Base-by-base conservation (phyloP, 495 filamentous ascomycete species). In the Stereocaulon alpinum region DNA sequence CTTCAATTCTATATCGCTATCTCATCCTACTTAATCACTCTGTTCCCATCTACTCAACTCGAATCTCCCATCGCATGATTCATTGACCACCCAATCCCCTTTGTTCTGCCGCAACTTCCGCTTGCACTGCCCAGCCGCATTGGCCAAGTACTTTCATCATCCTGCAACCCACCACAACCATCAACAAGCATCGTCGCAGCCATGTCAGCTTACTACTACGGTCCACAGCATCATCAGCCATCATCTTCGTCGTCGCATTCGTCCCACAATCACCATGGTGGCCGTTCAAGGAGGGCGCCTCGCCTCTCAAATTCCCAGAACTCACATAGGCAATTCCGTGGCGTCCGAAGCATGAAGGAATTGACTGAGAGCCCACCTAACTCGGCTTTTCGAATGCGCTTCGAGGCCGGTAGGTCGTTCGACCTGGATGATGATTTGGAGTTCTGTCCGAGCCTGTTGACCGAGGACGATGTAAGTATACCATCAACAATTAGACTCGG, bases 341-440 rank as follows among this genome's bases (percentile, higher is more conserved):
- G 82, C 55, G 82, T 87, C 34, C 80, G 88, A 68, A 91, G 84
- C 66, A 89, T 89, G 80, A 90, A 93, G 72, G 94, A 97, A 71
- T 73, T 91, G 56, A 87, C 85, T 65, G 91, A 96, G 67, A 78
- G 84, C 49, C 82, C 84, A 41, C 79, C 84, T 40, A 78, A 91
- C 48, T 79, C 79, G 49, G 82, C 84, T 61, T 95, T 89, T 74
- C 86, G 91, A 59, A 80, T 82, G 43, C 82, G 87, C 68, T 95
- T 94, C 69, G 91, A 97, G 71, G 88, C 91, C 64, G 89, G 86
- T 47, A 85, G 90, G 56, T 96, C 91, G 24, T 99, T 99, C 69
- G 93, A 99, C 65, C 77, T 99, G 64, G 92, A 96, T 65, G 93
- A 98, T 69, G 93, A 98, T 71, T 77, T 96, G 74, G 86, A 95